Evolutionary conservation across 2,329 filamentous ascomycete genomes (phyloP).

Genomic region (Podosphaera fusca): DNA sequence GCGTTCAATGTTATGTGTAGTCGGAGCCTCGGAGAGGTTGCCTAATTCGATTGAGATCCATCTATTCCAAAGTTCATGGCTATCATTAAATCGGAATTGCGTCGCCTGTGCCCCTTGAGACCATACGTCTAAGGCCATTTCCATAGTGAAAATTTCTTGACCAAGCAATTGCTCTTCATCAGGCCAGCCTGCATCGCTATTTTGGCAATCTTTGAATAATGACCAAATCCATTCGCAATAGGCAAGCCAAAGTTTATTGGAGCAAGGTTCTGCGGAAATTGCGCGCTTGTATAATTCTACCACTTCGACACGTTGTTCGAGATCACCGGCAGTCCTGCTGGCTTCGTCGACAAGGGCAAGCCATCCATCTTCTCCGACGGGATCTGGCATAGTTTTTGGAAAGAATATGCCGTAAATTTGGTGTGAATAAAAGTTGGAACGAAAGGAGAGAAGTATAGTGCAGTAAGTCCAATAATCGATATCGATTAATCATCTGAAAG

Average conservation of each 20-base stretch:
- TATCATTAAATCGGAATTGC: conserved; percentile 52
- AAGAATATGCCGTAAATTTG: not conserved
- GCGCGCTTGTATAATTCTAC: conserved; percentile 53
- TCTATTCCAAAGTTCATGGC: conserved; percentile 57
- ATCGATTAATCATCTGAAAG: not conserved
- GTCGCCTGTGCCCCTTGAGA: conserved; percentile 48
- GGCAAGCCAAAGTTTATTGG: conserved; percentile 49
- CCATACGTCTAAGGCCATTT: conserved; percentile 43
- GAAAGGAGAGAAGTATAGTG: not conserved
- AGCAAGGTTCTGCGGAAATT: conserved; percentile 47
- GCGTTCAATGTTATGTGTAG: conserved; percentile 33
- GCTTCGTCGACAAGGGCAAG: conserved; percentile 55
- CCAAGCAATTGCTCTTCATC: conserved; percentile 47
- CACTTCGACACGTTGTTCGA: conserved; percentile 44
- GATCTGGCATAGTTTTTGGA: conserved; percentile 17
- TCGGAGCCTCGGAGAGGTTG: conserved; percentile 33
- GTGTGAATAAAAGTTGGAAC: not conserved
- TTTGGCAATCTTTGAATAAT: conserved; percentile 41
- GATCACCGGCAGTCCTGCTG: conserved; percentile 31
- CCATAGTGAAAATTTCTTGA: conserved; percentile 47
- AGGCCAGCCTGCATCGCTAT: conserved; percentile 30
- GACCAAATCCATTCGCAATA: conserved; percentile 62
- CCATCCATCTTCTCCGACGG: conserved; percentile 58
- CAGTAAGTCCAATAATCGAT: not conserved
- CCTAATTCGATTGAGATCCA: conserved; percentile 52